Evolutionary conservation across 108 stramenopile species (phyloP), one percentile per base, ranked within the genome.

Genomic region (Nannochloropsis oceanica): DNA sequence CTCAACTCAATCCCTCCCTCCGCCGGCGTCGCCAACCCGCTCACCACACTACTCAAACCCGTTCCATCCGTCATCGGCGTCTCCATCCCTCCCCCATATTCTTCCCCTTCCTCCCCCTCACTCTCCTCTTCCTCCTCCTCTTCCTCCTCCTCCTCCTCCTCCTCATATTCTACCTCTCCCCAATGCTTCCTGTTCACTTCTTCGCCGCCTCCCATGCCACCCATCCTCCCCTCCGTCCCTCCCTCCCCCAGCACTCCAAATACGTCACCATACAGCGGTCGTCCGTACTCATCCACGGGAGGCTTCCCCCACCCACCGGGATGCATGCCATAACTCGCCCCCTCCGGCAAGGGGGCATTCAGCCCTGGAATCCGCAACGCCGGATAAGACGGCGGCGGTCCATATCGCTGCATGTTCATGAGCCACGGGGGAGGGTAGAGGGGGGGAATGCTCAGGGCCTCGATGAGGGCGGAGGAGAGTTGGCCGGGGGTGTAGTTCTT

Each of bases 351-450:
- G 1, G 97, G 99, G 11, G 97, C 99, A 92, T 96, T 98, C 80
- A 99, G 90, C 13, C 99, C 99, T 42, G 99, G 96, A 88, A 99
- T 95, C 81, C 90, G 91, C 11, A 97, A 88, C 79, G 92, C 91
- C 8, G 96, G 96, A 92, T 98, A 98, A 26, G 92, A 93, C 12
- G 97, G 96, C 25, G 99, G 97, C 43, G 97, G 96, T 0, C 99
- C 97, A 88, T 96, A 97, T n/a, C 97, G 92, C 87, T 99, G 99
- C 97, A 98, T 97, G 87, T 97, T 96, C 83, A 96, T 89, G n/a
- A 99, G 93, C 97, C 97, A 99, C 26, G 97, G 99, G 11, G 97
- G 99, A n/a, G 97, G 99, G 81, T 89, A 86, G 14, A 93, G 91
- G 83, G 81, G 81, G 25, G 44, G 82, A 94, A 96, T 96, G 44